Evolutionary conservation across 2,329 filamentous ascomycete species (phyloP), one percentile per base, ranked within the genome.

Genomic region (Phaeosphaeria sp.): DNA sequence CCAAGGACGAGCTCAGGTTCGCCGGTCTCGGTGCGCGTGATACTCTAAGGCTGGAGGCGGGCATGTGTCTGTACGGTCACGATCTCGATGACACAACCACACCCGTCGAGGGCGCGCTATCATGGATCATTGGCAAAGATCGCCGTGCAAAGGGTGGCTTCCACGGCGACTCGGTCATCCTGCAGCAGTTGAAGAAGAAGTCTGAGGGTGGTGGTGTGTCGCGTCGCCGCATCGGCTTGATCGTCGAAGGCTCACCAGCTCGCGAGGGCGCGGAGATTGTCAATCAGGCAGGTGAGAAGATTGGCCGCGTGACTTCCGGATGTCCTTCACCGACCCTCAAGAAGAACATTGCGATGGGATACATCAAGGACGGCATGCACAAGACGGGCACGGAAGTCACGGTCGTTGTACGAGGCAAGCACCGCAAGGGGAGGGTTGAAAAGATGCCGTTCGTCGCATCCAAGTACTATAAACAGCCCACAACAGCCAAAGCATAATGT

Each of bases 11-110:
- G 11, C 82, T 97, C 17, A 89, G 90, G 71, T 86, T 97, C 46
- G 93, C 94, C 1, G 95, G 95, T 2, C 86, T 99, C 0, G 95
- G 93, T 9, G 92, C 95, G 2, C 87, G 95, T 63, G 95, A 99
- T 78, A 96, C 91, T 60, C 87, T 99, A 58, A 89, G 95, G 47
- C 87, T 99, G 27, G 95, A 99, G 81, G 95, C 95, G 0, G 95
- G 95, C 60, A 96, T 99, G 94, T 99, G 95, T 78, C 85, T 99
- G n/a, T 99, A 99, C 80, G 95, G 95, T n/a, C 92, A 98, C 80
- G 95, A 99, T 77, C 86, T 99, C 39, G 89, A 96, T 75, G 94
- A 97, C 56, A 82, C 81, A 0, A 90, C 86, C 11, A 91, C 89
- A 1, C 89, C 89, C 1, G 87, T 90, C 4, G 86, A 88, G 73